Percentiles rank a stretch among this genome's conserved stretches.
Conservation (phyloP, 2,329 filamentous ascomycete species). For the Ambrosiella cleistominuta region DNA sequence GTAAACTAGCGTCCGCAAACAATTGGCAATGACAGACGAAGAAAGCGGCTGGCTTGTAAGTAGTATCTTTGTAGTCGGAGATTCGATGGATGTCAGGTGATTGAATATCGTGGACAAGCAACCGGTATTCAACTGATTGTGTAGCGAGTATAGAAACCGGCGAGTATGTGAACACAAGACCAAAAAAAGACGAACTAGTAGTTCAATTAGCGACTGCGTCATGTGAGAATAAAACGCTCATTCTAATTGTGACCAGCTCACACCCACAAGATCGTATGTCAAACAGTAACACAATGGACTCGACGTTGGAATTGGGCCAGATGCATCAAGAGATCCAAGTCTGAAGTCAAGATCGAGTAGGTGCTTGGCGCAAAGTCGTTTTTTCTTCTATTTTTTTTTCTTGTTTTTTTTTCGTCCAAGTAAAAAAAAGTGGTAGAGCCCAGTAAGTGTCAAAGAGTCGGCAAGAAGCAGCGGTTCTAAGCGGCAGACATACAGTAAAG, state of each 20-base stretch:
- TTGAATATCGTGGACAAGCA: neutral
- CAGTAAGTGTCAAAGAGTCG: neutral
- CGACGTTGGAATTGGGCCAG: neutral
- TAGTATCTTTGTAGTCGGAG: neutral
- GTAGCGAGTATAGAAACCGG: neutral
- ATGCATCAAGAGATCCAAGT: neutral
- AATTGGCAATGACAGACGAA: neutral
- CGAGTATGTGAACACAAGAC: conserved; percentile 3
- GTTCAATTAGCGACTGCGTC: conserved; percentile 2
- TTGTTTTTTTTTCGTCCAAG: neutral
- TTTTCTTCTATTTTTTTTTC: neutral
- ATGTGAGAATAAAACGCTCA: neutral
- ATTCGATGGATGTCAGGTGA: neutral
- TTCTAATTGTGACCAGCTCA: neutral
- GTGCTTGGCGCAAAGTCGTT: neutral
- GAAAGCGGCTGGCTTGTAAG: neutral
- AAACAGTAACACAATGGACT: neutral
- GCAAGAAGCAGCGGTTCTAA: neutral
- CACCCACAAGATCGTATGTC: neutral
- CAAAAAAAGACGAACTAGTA: neutral
- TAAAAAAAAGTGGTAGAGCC: neutral
- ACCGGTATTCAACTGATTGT: neutral
- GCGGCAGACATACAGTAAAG: conserved; percentile 6
- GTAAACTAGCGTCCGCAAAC: neutral
- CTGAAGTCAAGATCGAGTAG: conserved; percentile 7